Base-by-base conservation (phyloP, 2,329 filamentous ascomycete species). In the Fusarium sp. region DNA sequence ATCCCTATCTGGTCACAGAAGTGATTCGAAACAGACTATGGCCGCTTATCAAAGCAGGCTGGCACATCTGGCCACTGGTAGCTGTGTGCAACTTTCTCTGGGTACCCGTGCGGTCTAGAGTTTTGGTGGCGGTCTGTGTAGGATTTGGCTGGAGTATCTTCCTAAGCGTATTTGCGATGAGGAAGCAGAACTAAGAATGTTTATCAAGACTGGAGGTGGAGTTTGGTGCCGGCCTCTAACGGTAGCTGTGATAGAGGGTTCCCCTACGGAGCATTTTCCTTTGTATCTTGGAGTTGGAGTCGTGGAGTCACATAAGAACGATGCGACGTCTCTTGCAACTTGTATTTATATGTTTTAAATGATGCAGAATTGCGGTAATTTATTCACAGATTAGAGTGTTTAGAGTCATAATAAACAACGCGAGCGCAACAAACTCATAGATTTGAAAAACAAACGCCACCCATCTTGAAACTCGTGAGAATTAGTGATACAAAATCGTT, bases 131-230 rank as follows among this genome's bases (percentile, higher is more conserved):
- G 1, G 77, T 78, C 20, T 77, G 75, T 54, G 74, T 79, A 32
- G 78, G 78, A 4, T 79, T 79, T 20, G 71, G 76, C 3, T 79
- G 78, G 78, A 79, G 77, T 49, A 78, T 79, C 27, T 79, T 79
- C 43, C 61, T 79, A 32, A 79, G 77, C 19, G 68, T 79, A 14
- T 78, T 78, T 41, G 72, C 76, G 7, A 75, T 74, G 61, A 62
- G 66, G 52, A 72, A 68, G 40, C 43, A 62, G 6, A 22, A 48
- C 7, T 54, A 32, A 62, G 19, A 3, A 17, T 4, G 10, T 23
- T 23, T 3, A 2, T 13, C 6, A 4, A 27, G n/a, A 32, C n/a
- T 37, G 8, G 45, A n/a, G 32, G 7, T 49, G 62, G 56, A 62
- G 40, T 63, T 69, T 39, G 41, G 52, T 39, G 37, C 47, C 15